A percentile compares a stretch with the other conserved stretches of the same genome.
These are phyloP conservation scores for Fusarium xylarioides DNA, from an alignment of 2,329 filamentous ascomycete species.

Conservation along the genomic window DNA sequence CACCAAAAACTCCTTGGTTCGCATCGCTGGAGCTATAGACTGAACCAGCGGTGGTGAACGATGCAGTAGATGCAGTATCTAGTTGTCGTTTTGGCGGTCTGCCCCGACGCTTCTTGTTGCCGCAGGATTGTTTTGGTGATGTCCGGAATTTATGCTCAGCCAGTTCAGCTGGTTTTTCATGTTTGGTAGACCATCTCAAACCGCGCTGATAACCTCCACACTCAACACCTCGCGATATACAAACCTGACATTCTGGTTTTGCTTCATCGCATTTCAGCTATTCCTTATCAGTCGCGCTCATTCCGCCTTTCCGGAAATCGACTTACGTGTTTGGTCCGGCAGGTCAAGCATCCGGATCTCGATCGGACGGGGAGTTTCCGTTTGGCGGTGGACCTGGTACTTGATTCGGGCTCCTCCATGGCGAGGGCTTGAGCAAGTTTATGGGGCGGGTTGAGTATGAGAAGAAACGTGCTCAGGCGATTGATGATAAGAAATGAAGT, in stretches of 20 bases:
- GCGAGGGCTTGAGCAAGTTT: neutral
- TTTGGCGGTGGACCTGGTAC: neutral
- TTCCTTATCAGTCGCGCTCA: neutral
- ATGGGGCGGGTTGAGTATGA: neutral
- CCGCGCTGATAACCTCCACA: constrained; percentile 38
- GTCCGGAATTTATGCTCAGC: constrained; percentile 14
- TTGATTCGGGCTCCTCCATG: neutral
- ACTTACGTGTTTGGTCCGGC: constrained; percentile 29
- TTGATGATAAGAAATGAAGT: neutral
- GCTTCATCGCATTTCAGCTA: constrained; percentile 43
- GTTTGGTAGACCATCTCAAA: constrained; percentile 37
- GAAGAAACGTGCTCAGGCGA: constrained; percentile 5
- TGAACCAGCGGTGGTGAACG: neutral
- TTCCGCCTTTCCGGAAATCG: neutral
- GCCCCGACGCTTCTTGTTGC: constrained; percentile 15
- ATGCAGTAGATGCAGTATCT: neutral
- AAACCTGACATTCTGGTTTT: constrained; percentile 34
- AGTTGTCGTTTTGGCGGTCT: constrained; percentile 14
- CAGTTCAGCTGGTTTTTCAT: constrained; percentile 24
- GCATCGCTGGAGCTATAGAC: neutral
- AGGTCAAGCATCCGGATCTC: constrained; percentile 29
- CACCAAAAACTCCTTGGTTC: constrained; percentile 14
- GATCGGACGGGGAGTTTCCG: constrained; percentile 18
- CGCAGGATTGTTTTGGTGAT: neutral
- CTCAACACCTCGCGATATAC: constrained; percentile 31